These are phyloP conservation scores for Pythium angustatum DNA, from an alignment of 352 stramenopile genomes.

Conservation along the genomic window DNA sequence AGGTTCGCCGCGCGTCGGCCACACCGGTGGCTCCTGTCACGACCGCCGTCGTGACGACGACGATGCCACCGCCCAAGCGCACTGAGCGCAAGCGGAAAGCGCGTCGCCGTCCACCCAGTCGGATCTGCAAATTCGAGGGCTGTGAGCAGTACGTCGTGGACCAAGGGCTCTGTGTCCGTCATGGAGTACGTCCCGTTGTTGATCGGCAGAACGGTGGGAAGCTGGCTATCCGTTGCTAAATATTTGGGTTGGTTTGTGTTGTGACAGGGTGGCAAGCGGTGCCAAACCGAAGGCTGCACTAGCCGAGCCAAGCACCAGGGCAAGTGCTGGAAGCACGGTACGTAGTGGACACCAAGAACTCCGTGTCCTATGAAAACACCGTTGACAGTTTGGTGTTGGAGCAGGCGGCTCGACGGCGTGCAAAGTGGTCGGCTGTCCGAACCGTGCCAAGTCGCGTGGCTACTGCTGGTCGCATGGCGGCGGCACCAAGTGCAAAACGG, in stretches of 20 bases:
- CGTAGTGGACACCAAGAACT: neutral
- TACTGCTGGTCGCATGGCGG: constrained; percentile 87
- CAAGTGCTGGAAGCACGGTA: constrained; percentile 75
- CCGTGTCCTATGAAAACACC: neutral
- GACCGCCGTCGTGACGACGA: neutral
- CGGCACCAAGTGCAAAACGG: constrained; percentile 75
- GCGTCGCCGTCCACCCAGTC: constrained; percentile 46
- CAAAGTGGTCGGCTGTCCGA: constrained; percentile 68
- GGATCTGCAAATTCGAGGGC: constrained; percentile 70
- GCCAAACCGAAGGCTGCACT: constrained; percentile 52
- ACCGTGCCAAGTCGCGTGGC: constrained; percentile 83
- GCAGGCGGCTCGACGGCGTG: constrained; percentile 64
- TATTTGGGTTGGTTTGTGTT: neutral
- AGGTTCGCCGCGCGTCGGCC: constrained; percentile 1
- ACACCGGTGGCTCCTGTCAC: constrained; percentile 7
- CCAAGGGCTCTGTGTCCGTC: constrained; percentile 71
- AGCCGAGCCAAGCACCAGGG: constrained; percentile 76
- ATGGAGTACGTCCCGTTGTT: constrained; percentile 44
- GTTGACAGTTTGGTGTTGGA: neutral
- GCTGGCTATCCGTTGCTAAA: neutral
- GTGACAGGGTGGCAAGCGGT: constrained; percentile 64
- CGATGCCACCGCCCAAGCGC: constrained; percentile 28
- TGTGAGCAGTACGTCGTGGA: constrained; percentile 83
- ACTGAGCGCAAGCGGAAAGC: constrained; percentile 54
- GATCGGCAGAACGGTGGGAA: neutral